phyloP scores from a whole-genome alignment of 83 land plant genomes.

The Thuja plicata region DNA sequence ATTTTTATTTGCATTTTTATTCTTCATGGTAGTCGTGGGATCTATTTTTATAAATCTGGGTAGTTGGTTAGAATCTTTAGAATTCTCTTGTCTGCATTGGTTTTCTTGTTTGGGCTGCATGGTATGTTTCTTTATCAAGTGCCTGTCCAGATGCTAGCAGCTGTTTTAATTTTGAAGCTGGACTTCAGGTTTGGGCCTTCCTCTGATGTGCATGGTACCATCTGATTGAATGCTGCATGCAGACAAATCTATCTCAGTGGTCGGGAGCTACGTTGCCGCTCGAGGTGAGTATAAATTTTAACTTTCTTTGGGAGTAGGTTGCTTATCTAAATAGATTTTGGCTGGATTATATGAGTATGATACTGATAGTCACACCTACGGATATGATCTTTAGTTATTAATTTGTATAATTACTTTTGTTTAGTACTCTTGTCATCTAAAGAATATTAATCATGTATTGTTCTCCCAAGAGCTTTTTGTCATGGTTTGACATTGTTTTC shows the following conservation, averaged over 20 bases:
- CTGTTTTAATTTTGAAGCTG: conserved; percentile 24
- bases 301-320: neutral
- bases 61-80: neutral
- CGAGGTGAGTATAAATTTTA: conserved; percentile 55
- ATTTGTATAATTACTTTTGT: neutral
- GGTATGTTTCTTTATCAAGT: neutral
- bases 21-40: neutral
- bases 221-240: conserved; percentile 48
- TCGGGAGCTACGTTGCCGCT: conserved; percentile 98
- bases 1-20: neutral
- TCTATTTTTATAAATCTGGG: neutral
- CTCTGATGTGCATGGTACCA: conserved; percentile 24
- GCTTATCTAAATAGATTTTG: neutral
- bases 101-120: conserved; percentile 13
- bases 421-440: neutral
- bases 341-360: neutral
- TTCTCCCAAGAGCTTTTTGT: neutral
- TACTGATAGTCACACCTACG: neutral
- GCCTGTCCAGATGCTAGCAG: conserved; percentile 7
- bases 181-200: conserved; percentile 26
- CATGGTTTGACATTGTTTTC: neutral
- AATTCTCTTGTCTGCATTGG: neutral
- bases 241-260: conserved; percentile 99
- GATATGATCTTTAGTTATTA: neutral
- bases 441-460: neutral